phyloP scores from a whole-genome alignment of 805 yeast genomes.

The Hanseniaspora clermontiae region DNA sequence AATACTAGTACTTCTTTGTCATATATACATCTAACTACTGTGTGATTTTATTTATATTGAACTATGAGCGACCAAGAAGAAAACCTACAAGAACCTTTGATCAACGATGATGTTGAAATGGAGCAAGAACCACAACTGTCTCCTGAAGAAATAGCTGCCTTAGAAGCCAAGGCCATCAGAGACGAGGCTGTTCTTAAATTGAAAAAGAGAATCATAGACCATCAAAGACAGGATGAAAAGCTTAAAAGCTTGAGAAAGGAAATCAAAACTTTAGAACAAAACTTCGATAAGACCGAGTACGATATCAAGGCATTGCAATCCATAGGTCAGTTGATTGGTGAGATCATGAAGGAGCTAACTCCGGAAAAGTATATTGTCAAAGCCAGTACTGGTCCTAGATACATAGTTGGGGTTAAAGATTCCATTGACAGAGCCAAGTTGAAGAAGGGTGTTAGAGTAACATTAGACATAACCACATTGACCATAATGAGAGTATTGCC shows the following conservation, averaged over 20 bases:
- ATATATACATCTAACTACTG: too few species aligned
- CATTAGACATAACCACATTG: slow-evolving; percentile 92
- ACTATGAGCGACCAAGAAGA: neutral
- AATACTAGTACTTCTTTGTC: too few species aligned
- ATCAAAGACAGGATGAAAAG: slow-evolving; percentile 86
- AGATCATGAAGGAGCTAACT: slow-evolving; percentile 86
- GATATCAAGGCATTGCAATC: slow-evolving; percentile 94
- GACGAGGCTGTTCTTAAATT: slow-evolving; percentile 64
- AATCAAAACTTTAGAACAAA: slow-evolving; percentile 71
- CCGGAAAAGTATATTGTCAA: slow-evolving; percentile 91
- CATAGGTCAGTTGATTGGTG: slow-evolving; percentile 95
- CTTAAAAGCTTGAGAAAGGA: slow-evolving; percentile 70
- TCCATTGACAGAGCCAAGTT: slow-evolving; percentile 72
- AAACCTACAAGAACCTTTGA: slow-evolving; percentile 14
- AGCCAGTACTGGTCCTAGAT: slow-evolving; percentile 94
- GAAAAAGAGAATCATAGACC: slow-evolving; percentile 79
- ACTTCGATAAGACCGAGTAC: slow-evolving; percentile 85
- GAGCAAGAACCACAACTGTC: slow-evolving; percentile 15
- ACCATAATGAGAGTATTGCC: slow-evolving; percentile 96
- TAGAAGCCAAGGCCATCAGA: slow-evolving; percentile 50
- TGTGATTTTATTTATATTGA: too few species aligned
- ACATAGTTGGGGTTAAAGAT: slow-evolving; percentile 93
- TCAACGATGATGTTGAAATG: slow-evolving; percentile 23
- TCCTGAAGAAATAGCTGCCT: slow-evolving; percentile 27
- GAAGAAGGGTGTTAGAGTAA: slow-evolving; percentile 90